Evolutionary conservation across 2,329 filamentous ascomycete species (phyloP), one percentile per base, ranked within the genome.

Genomic region (Exophiala aquamarina): DNA sequence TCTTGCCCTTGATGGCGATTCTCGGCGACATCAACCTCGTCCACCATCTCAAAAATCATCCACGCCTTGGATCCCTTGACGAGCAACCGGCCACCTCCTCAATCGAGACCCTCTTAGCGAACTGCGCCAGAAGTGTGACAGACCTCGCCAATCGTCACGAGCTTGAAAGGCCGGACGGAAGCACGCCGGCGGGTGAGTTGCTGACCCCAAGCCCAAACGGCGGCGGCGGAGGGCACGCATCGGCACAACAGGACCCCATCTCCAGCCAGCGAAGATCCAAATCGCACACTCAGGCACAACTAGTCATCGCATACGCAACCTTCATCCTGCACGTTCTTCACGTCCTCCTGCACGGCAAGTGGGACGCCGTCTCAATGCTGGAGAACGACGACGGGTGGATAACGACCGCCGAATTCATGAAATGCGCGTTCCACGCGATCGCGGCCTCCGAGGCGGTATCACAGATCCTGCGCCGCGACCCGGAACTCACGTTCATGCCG

Each of bases 401-500:
- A 70, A 5, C 70, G 71, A 9, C 60, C 64, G n/a, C 63, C 64
- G 4, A 75, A 73, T 58, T 63, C 66, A 21, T 66, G 69, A 51
- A 73, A 69, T 51, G 71, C 70, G 2, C 65, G 6, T 46, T 68
- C 1, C 73, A 76, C 50, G 70, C 74, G 21, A 70, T 77, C 32
- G 66, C 68, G 1, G 73, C 74, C 0, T 72, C 71, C 1, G 66
- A 73, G 28, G 69, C 71, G 1, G 66, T 77, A 9, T 69, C 67
- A 9, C 63, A 68, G 8, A 76, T 77, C 41, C 62, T 77, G 4
- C 60, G 63, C 1, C 63, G 69, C n/a, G 74, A 77, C 51, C 72
- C 71, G 3, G 73, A 76, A 49, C 63, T 77, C 15, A 70, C 69
- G 0, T 77, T 76, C 41, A 76, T 77, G 71, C 73, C 75, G 2